Base-by-base conservation (phyloP, 2,329 filamentous ascomycete genomes). In the Claviceps sp. region DNA sequence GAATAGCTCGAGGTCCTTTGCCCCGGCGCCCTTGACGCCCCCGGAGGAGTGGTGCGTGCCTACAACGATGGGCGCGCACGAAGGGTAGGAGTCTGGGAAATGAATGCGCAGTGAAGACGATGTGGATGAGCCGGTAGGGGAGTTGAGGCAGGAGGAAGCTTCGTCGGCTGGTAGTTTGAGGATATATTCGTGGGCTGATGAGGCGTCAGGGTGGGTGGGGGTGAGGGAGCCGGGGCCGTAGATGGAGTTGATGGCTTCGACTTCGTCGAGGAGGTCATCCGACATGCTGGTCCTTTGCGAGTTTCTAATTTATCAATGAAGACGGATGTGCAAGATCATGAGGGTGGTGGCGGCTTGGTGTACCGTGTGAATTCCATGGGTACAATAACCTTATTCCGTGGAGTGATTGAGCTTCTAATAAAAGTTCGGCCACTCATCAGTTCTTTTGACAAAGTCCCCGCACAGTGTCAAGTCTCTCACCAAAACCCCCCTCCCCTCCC, bases 221-320 rank as follows among this genome's bases (percentile, higher is more conserved):
- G 16, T n/a, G 22, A 45, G 43, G 14, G 22, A 26, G 13, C 0
- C 23, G 43, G 43, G 22, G 9, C 82, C 83, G 68, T 90, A 93
- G 57, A 93, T 93, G 51, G 87, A 86, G 67, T 91, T 93, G 61
- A 93, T 84, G 55, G 85, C 87, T 62, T 84, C 84, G 34, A 90
- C 71, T 64, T 93, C 87, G 67, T 93, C 86, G 47, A 68, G 65
- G 26, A 91, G 75, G 57, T 79, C 76, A 56, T 79, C 75, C 8
- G 76, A 77, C 75, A 79, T 78, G 47, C 16, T 34, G 14, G 29
- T 11, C 29, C 29, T 34, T 4, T 34, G 9, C 29, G 29, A 11
- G 3, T 34, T 9, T 34, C 9, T 34, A 11, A 34, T 9, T 8
- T n/a, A n/a, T n/a, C n/a, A 29, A 29, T 9, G 9, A 34, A 34